Conservation (phyloP, 441 rosid genomes). For the Daphne laureola region DNA sequence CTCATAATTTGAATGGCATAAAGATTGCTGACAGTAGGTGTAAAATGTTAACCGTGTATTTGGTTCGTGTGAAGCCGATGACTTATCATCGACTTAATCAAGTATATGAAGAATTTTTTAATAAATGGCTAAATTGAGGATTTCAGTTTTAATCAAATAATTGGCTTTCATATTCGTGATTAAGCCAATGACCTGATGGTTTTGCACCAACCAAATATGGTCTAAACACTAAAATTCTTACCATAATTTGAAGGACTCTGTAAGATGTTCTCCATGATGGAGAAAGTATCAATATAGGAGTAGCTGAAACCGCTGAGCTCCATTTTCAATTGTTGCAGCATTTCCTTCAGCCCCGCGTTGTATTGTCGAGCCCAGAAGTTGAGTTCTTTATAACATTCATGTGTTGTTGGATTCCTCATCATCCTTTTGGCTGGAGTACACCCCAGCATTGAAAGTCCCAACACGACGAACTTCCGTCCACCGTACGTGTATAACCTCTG, state of each 20-base stretch:
- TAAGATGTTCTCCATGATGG: conserved; percentile 27
- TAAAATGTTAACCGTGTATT: too few species aligned
- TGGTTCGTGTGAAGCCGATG: too few species aligned
- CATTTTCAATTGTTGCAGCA: conserved; percentile 34
- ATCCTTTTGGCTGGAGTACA: conserved; percentile 50
- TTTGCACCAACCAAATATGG: too few species aligned
- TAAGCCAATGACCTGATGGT: background rate
- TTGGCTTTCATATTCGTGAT: too few species aligned
- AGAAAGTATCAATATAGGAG: conserved; percentile 44
- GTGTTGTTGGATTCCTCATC: conserved; percentile 23
- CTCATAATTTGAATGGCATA: too few species aligned
- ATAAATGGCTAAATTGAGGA: too few species aligned
- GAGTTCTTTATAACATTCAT: conserved; percentile 38
- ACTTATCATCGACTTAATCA: too few species aligned
- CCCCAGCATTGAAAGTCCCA: conserved; percentile 46
- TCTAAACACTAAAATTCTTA: conserved; percentile 13
- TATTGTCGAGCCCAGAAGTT: conserved; percentile 33
- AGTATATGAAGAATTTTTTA: too few species aligned
- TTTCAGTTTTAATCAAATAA: too few species aligned
- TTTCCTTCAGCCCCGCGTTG: conserved; percentile 31
- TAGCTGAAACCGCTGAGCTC: conserved; percentile 36
- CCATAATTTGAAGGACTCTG: conserved; percentile 46
- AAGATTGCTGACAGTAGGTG: too few species aligned
- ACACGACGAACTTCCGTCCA: conserved; percentile 46
- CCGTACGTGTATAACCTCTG: conserved; percentile 46